Conservation (phyloP, 805 yeast genomes). For the Lipomyces oligophaga region DNA sequence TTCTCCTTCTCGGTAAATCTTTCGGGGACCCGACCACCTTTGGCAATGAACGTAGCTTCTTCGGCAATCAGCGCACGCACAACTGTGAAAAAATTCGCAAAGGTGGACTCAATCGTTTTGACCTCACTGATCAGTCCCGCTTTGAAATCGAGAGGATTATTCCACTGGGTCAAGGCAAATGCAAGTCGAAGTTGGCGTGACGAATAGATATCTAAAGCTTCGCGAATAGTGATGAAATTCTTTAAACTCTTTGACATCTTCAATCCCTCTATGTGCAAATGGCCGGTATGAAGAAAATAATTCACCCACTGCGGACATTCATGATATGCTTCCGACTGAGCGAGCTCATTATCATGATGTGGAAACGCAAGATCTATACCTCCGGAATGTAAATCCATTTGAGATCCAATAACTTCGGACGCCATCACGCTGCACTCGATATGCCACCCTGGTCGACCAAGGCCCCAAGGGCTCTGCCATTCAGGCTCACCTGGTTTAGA, state of each 20-base stretch:
- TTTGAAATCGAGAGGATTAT: slow-evolving; percentile 86
- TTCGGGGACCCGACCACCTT: slow-evolving; percentile 56
- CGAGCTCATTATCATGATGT: slow-evolving; percentile 97
- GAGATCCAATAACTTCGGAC: slow-evolving; percentile 72
- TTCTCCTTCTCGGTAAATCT: slow-evolving; percentile 44
- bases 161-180: slow-evolving; percentile 91
- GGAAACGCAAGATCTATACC: slow-evolving; percentile 98
- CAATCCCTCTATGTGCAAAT: slow-evolving; percentile 96
- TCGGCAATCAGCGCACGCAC: slow-evolving; percentile 79
- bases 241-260: slow-evolving; percentile 95
- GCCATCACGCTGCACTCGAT: slow-evolving; percentile 99
- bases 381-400: slow-evolving; percentile 93
- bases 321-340: slow-evolving; percentile 91
- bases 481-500: slow-evolving; percentile 96
- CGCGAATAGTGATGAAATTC: slow-evolving; percentile 90
- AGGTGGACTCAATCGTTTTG: slow-evolving; percentile 64
- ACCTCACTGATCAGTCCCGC: slow-evolving; percentile 75
- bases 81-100: slow-evolving; percentile 79
- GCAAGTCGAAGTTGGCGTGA: slow-evolving; percentile 85
- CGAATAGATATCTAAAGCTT: slow-evolving; percentile 68
- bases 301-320: slow-evolving; percentile 94
- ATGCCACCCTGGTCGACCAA: slow-evolving; percentile 99
- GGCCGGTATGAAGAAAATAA: slow-evolving; percentile 95
- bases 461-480: slow-evolving; percentile 96
- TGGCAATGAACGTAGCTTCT: slow-evolving; percentile 47